Base-by-base conservation (phyloP, 1,284 basidiomycete genomes). In the Xerocomus amazonicus region DNA sequence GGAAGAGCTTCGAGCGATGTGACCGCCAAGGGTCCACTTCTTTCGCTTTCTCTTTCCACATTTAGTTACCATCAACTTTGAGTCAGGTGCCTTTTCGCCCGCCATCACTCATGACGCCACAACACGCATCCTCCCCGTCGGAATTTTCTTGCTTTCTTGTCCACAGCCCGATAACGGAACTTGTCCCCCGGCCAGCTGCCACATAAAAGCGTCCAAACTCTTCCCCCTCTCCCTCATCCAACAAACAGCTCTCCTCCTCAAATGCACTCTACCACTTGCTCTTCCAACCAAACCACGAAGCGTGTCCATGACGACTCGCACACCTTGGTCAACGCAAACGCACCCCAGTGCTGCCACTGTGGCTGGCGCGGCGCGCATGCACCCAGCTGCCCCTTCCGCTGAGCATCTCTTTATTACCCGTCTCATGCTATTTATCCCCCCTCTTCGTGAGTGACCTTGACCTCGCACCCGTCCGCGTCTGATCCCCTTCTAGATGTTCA, bases 271-370 rank as follows among this genome's bases (percentile, higher is more conserved):
- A 7, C 47, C 37, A 16, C 59, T 48, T 4, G 58, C 38, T 14
- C 48, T n/a, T 16, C 33, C 9, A 27, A n/a, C 26, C 62, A 14
- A 43, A 27, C 48, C 62, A 63, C 23, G 19, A 23, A 23, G 19
- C 45, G 48, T 16, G 41, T 33, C 10, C 53, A 54, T 3, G 55
- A 67, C 16, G 57, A 65, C 59, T 16, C 54, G 12, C 29, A 8
- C 16, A 14, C 44, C 16, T 26, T 63, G 6, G 56, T 57, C 2
- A 56, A 74, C 66, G 63, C 67, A 55, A 78, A 76, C 70, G 71
- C 78, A 17, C 83, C 84, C 54, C 84, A 87, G 65, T 87, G 85
- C 72, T 85, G 83, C 74, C 83, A 86, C 64, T 87, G 85, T 55
- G 83, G 83, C 56, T 83, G 74, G 73, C 80, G 84, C 58, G 84